phyloP scores from a whole-genome alignment of 1,284 basidiomycete genomes.

The Rhodotorula mucilaginosa region DNA sequence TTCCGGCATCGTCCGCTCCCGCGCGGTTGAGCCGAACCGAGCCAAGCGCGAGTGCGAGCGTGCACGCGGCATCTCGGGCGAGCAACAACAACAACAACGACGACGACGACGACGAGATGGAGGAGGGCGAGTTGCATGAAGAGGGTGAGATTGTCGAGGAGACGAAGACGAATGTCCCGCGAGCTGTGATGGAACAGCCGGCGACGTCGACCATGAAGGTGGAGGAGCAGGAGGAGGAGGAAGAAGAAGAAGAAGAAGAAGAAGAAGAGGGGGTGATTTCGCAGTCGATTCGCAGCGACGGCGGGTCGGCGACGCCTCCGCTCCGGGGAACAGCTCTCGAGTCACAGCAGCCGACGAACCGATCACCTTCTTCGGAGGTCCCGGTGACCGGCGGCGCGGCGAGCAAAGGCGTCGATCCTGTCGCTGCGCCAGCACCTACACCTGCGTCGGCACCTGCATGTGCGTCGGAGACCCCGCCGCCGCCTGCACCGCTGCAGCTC shows the following conservation, averaged over 20 bases:
- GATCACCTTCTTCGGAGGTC: no score
- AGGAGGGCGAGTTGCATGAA: constrained; percentile 7
- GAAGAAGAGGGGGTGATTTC: background rate
- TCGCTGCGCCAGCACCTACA: no score
- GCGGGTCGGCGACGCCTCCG: background rate
- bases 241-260: no score
- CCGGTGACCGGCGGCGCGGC: no score
- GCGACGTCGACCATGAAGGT: background rate
- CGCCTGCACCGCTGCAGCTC: no score
- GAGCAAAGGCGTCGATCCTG: no score
- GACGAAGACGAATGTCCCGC: background rate
- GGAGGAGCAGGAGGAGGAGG: background rate
- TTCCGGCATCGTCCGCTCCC: background rate
- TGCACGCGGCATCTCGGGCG: no score
- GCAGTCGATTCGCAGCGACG: background rate
- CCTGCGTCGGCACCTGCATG: no score
- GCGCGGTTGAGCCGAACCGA: background rate
- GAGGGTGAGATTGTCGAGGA: constrained; percentile 1
- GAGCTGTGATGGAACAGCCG: background rate
- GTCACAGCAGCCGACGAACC: no score
- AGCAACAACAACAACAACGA: background rate
- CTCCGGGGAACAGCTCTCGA: background rate
- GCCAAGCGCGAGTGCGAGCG: background rate
- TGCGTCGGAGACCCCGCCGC: no score
- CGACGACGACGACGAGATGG: background rate